phyloP scores from a whole-genome alignment of 2,329 filamentous ascomycete species.

The Cladophialophora psammophila region DNA sequence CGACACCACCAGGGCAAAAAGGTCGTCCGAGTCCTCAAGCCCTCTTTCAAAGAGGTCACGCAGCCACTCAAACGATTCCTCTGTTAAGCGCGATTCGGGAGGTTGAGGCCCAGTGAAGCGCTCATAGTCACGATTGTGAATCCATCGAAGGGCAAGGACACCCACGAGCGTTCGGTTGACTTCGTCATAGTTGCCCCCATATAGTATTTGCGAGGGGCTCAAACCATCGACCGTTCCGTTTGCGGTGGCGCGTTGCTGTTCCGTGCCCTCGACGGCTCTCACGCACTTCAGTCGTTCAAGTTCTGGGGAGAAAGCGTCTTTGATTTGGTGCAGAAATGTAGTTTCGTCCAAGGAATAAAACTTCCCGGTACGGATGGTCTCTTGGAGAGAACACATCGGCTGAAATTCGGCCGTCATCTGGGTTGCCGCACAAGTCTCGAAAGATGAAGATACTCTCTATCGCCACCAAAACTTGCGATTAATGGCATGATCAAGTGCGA shows the following conservation, averaged over 20 bases:
- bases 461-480: slow-evolving; percentile 15
- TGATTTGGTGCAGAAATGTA: slow-evolving; percentile 41
- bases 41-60: slow-evolving; percentile 37
- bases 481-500: slow-evolving; percentile 33
- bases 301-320: slow-evolving; percentile 42
- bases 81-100: slow-evolving; percentile 38
- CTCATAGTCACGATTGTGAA: slow-evolving; percentile 47
- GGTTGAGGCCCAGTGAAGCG: slow-evolving; percentile 44
- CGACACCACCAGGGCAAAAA: slow-evolving; percentile 46
- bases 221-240: slow-evolving; percentile 35
- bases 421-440: slow-evolving; percentile 24
- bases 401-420: slow-evolving; percentile 26
- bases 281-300: slow-evolving; percentile 45
- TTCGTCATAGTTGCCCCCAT: slow-evolving; percentile 47
- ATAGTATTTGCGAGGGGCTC: slow-evolving; percentile 44
- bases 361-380: slow-evolving; percentile 34
- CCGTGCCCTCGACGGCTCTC: slow-evolving; percentile 38
- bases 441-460: slow-evolving; percentile 22
- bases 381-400: slow-evolving; percentile 31
- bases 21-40: slow-evolving; percentile 37
- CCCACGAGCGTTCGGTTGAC: slow-evolving; percentile 52
- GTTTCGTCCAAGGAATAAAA: slow-evolving; percentile 40
- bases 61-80: slow-evolving; percentile 45
- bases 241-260: slow-evolving; percentile 24
- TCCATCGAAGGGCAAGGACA: slow-evolving; percentile 49